phyloP scores from a whole-genome alignment of 345 rosid genomes.

The Anastatica hierochuntica region DNA sequence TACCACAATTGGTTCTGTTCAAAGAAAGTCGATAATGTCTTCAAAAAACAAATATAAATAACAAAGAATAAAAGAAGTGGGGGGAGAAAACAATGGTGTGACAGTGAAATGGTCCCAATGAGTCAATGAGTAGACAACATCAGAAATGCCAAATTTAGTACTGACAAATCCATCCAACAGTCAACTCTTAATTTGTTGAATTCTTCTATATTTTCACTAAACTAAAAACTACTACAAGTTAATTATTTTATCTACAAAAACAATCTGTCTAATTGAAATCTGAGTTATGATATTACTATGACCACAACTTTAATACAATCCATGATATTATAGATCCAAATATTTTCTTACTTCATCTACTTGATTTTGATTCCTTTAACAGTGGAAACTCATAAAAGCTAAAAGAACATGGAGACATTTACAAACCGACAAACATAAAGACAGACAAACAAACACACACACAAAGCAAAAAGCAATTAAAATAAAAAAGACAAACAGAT shows the following conservation, averaged over 20 bases:
- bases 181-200: slow-evolving; percentile 9
- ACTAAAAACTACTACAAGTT: neutral
- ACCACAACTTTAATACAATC: no score
- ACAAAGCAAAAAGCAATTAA: slow-evolving; percentile 10
- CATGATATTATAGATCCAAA: no score
- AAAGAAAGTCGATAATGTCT: slow-evolving; percentile 14
- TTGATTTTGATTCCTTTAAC: neutral
- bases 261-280: neutral
- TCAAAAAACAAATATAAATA: neutral
- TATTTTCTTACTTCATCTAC: neutral
- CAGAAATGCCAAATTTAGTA: slow-evolving; percentile 27
- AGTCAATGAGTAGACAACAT: slow-evolving; percentile 30
- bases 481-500: slow-evolving; percentile 11
- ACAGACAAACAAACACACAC: no score
- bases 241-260: neutral
- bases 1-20: neutral
- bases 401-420: neutral
- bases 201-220: neutral
- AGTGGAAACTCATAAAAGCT: neutral
- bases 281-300: neutral
- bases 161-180: slow-evolving; percentile 25
- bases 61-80: neutral
- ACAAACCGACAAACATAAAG: neutral
- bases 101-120: slow-evolving; percentile 21
- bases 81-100: slow-evolving; percentile 28